Conservation (phyloP, 805 yeast genomes). For the Kodamaea jinghongensis region DNA sequence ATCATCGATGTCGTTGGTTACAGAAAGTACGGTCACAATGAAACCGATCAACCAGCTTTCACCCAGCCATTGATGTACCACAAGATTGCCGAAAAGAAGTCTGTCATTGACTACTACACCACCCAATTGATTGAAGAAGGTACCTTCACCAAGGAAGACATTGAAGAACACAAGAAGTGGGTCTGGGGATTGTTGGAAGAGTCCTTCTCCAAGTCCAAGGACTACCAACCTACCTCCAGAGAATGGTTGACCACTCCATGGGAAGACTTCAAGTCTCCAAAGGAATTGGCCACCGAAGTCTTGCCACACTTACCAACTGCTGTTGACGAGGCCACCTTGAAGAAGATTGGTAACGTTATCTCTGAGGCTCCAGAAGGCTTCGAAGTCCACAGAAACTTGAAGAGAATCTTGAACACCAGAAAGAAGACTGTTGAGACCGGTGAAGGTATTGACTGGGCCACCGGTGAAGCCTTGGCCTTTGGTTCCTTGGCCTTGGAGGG, state of each 20-base stretch:
- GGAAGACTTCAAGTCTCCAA: conserved; percentile 98
- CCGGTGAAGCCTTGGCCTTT: conserved; percentile 98
- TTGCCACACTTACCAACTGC: conserved; percentile 96
- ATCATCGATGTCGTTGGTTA: conserved; percentile 96
- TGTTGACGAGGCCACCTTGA: conserved; percentile 65
- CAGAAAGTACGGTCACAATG: conserved; percentile 98
- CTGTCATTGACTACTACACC: conserved; percentile 83
- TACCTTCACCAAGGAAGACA: conserved; percentile 83
- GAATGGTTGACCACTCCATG: conserved; percentile 99
- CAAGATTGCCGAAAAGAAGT: conserved; percentile 82
- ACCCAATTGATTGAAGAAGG: conserved; percentile 80
- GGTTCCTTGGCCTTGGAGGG: conserved; percentile 93
- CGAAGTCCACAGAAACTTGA: conserved; percentile 90
- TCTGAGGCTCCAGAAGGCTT: conserved; percentile 86
- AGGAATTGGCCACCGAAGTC: conserved; percentile 91
- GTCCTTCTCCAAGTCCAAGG: conserved; percentile 83
- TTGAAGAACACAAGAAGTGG: conserved; percentile 96
- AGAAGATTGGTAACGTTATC: conserved; percentile 73
- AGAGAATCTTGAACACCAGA: conserved; percentile 88
- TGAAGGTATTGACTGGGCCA: conserved; percentile 97
- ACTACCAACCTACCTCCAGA: conserved; percentile 84
- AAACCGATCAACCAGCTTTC: conserved; percentile 98
- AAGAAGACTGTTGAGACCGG: conserved; percentile 84
- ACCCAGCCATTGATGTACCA: conserved; percentile 98
- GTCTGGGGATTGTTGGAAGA: conserved; percentile 94